A percentile compares a stretch with the other conserved stretches of the same genome.
Evolutionary conservation across 2,329 filamentous ascomycete species (phyloP).

Genomic region (Aureobasidium sp.): DNA sequence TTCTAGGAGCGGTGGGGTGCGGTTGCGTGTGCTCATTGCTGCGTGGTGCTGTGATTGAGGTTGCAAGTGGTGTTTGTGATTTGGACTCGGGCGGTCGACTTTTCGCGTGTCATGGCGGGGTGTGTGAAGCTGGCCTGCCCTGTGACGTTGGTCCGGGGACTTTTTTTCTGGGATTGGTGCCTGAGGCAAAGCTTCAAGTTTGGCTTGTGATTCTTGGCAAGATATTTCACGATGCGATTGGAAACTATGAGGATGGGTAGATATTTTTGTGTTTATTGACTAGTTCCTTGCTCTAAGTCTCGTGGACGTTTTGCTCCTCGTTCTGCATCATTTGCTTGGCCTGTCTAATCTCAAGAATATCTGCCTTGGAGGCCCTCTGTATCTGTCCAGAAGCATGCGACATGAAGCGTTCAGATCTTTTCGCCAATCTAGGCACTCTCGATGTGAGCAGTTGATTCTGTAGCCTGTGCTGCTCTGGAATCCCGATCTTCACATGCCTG

Average conservation of each 20-base stretch:
- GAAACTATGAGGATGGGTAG: too few relatives aligned
- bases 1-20: constrained; percentile 69
- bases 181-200: constrained; percentile 5
- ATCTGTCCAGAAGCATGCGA: neutral
- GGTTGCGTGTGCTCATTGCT: constrained; percentile 17
- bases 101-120: constrained; percentile 2
- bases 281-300: neutral
- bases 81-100: neutral
- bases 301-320: too few relatives aligned
- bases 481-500: neutral
- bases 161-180: constrained; percentile 5
- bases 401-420: neutral
- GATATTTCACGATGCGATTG: neutral
- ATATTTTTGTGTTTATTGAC: neutral
- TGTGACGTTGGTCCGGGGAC: constrained; percentile 2
- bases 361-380: neutral
- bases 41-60: neutral
- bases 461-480: neutral
- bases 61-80: neutral
- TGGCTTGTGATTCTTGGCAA: constrained; percentile 22
- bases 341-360: neutral
- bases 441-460: neutral
- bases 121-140: neutral
- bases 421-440: too few relatives aligned
- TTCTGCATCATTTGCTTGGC: too few relatives aligned